Conservation (phyloP, 768 basidiomycete genomes). For the Suillus brevipes region DNA sequence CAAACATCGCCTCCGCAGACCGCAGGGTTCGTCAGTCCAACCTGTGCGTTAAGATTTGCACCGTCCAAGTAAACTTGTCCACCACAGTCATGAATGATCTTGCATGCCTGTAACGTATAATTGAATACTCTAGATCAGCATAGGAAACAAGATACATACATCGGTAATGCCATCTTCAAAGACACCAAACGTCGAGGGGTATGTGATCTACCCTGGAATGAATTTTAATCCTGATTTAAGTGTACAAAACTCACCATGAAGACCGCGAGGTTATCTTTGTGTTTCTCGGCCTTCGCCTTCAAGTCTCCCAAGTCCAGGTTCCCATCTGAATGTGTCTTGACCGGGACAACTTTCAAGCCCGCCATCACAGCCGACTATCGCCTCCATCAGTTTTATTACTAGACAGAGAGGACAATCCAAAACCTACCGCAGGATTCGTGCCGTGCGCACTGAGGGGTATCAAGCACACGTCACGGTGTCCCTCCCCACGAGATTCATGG, state of each 20-base stretch:
- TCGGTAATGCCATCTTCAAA: constrained; percentile 90
- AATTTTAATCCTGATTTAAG: constrained; percentile 15
- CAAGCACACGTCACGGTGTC: constrained; percentile 84
- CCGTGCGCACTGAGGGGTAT: constrained; percentile 97
- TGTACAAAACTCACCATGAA: constrained; percentile 72
- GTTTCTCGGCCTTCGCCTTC: constrained; percentile 80
- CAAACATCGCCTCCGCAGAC: constrained; percentile 98
- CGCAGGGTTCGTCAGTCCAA: constrained; percentile 90
- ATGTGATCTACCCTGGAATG: constrained; percentile 68
- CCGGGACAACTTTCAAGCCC: constrained; percentile 93
- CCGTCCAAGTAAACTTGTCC: constrained; percentile 98
- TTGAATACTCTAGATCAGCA: not conserved
- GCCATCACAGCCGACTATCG: constrained; percentile 92
- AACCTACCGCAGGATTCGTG: constrained; percentile 91
- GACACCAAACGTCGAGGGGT: constrained; percentile 96
- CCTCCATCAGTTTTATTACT: constrained; percentile 17
- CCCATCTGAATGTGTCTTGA: constrained; percentile 86
- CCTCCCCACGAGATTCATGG: constrained; percentile 85
- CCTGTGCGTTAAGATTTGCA: constrained; percentile 93
- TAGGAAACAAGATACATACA: constrained; percentile 34
- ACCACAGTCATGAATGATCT: constrained; percentile 91
- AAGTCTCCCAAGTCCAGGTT: constrained; percentile 89
- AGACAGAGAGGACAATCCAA: not conserved
- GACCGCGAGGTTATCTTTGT: constrained; percentile 90
- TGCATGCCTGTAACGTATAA: constrained; percentile 61